Conservation (phyloP, 495 filamentous ascomycete species). For the Clohesyomyces aquaticus region DNA sequence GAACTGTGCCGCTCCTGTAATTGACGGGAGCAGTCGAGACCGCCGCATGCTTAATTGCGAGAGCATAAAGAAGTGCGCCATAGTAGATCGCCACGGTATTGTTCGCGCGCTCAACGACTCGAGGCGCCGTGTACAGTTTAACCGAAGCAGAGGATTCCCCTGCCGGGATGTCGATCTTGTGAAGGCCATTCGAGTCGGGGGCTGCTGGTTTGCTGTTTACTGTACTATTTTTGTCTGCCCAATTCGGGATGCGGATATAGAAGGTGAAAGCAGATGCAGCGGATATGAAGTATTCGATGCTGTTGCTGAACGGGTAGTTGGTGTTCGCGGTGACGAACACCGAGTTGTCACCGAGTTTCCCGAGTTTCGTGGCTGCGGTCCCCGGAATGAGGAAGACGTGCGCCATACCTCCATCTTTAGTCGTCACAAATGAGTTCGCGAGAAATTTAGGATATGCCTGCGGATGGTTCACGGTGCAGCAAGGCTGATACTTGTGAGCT, state of each 20-base stretch:
- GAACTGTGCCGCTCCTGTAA: neutral
- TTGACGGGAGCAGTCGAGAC: neutral
- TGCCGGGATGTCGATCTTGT: conserved; percentile 42
- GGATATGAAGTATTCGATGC: conserved; percentile 54
- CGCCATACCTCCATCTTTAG: conserved; percentile 47
- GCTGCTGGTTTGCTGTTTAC: neutral
- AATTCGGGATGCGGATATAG: conserved; percentile 56
- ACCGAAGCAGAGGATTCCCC: conserved; percentile 43
- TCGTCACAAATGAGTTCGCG: conserved; percentile 34
- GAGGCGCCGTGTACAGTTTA: conserved; percentile 1
- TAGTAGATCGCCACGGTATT: conserved; percentile 59
- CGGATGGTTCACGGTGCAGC: conserved; percentile 67
- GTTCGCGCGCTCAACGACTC: conserved; percentile 46
- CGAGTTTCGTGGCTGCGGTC: conserved; percentile 39
- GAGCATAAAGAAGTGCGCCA: conserved; percentile 60
- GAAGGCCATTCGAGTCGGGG: conserved; percentile 44
- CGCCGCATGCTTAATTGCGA: conserved; percentile 44
- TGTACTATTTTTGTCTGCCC: conserved; percentile 47
- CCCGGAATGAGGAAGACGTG: conserved; percentile 52
- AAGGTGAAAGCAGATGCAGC: conserved; percentile 51
- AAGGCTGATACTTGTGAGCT: no score
- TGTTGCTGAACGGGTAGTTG: conserved; percentile 58
- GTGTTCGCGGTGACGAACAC: conserved; percentile 50
- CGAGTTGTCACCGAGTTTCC: no score
- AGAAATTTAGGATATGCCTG: conserved; percentile 66